Evolutionary conservation across 2,329 filamentous ascomycete species (phyloP), one percentile per base, ranked within the genome.

Genomic region (Bipolaris gigantea): DNA sequence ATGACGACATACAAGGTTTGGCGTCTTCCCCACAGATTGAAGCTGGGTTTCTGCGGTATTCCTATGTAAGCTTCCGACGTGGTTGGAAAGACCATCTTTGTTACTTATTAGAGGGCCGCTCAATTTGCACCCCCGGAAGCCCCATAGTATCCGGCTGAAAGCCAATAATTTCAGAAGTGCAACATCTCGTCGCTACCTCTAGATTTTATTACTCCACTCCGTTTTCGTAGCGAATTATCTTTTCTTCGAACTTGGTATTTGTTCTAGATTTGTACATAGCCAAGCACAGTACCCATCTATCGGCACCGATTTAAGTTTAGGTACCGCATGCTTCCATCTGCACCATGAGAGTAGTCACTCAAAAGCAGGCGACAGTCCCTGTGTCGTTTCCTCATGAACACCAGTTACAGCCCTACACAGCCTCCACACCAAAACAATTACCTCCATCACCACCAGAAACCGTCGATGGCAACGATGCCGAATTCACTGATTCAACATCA

Each of bases 361-460:
- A 61, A 27, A 45, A 57, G 2, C 16, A 36, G 9, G 51, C 55
- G 9, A 59, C 56, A 33, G 60, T 61, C 7, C 62, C 62, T 34
- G 35, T 62, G 5, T 57, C 63, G 44, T 55, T 54, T 10, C 42
- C 55, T 13, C 43, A 56, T 55, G 50, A 64, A 19, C 56, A 50
- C 6, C 63, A 67, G 43, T 52, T 57, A 25, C 62, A 66, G 48
- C 33, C 55, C 43, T 50, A 65, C 23, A 45, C 59, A 39, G 57
- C 59, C 9, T 60, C 64, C 1, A 51, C 50, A 21, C 48, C 51
- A 11, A 56, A 60, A 53, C 58, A 59, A 43, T 42, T 73, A n/a
- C 71, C 71, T 34, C 71, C 71, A 30, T 69, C 71, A 45, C 71
- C 71, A 19, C 71, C 71, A 32, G 72, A 73, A 47, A 73, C 71